phyloP scores from a whole-genome alignment of 371 early-diverging fungal species.

The Mortierella polycephala region DNA sequence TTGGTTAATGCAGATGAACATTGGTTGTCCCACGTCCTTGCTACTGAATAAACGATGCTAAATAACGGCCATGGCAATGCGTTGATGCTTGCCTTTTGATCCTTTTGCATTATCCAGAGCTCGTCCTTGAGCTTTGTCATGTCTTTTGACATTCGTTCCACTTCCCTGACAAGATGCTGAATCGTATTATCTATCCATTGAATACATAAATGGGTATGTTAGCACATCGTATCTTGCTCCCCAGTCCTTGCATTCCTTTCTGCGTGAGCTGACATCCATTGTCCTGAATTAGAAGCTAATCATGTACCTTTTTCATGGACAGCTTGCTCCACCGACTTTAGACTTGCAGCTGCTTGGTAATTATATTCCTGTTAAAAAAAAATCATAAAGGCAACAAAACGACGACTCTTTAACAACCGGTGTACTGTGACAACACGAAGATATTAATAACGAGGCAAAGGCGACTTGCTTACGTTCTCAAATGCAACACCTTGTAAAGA shows the following conservation, averaged over 20 bases:
- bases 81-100: conserved; percentile 35
- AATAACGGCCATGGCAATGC: neutral
- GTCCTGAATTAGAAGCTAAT: neutral
- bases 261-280: neutral
- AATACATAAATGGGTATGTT: neutral
- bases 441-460: neutral
- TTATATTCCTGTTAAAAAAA: conserved; percentile 34
- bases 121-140: conserved; percentile 51
- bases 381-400: conserved; percentile 4
- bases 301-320: conserved; percentile 52
- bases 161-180: conserved; percentile 49
- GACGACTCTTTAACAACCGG: neutral
- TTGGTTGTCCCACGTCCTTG: neutral
- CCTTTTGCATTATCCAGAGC: conserved; percentile 46
- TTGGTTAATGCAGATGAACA: neutral
- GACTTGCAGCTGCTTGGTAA: conserved; percentile 49
- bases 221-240: neutral
- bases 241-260: neutral
- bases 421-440: neutral
- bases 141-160: conserved; percentile 47
- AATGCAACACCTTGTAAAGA: conserved; percentile 64
- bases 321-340: conserved; percentile 49
- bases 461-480: conserved; percentile 63
- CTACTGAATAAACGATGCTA: neutral
- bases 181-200: conserved; percentile 43